phyloP scores from a whole-genome alignment of 805 yeast species.

The Barnettozyma siamensis region DNA sequence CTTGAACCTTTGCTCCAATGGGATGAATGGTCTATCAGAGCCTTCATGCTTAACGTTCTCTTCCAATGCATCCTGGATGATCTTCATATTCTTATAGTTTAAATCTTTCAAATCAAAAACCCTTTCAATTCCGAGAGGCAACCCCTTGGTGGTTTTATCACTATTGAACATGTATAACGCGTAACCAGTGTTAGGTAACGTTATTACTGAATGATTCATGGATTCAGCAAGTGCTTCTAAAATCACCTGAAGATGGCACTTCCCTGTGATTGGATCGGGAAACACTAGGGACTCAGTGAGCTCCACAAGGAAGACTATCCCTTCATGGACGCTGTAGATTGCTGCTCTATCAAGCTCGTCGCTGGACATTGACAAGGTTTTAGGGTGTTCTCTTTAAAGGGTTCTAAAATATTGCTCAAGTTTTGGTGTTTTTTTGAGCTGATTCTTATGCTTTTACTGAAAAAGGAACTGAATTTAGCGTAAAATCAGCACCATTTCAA shows the following conservation, averaged over 20 bases:
- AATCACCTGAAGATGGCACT: constrained; percentile 44
- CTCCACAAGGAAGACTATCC: constrained; percentile 58
- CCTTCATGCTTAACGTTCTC: constrained; percentile 29
- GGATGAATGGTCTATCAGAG: constrained; percentile 17
- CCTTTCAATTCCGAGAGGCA: constrained; percentile 40
- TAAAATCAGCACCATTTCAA: too few relatives aligned
- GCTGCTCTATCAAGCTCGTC: background rate
- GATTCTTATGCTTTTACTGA: too few relatives aligned
- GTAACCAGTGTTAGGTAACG: constrained; percentile 62
- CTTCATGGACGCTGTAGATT: constrained; percentile 49
- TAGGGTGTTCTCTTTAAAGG: background rate
- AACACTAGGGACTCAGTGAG: constrained; percentile 41
- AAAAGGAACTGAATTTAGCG: too few relatives aligned
- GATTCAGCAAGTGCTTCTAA: constrained; percentile 54
- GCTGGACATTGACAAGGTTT: background rate
- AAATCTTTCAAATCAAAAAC: constrained; percentile 50
- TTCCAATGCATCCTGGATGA: constrained; percentile 42
- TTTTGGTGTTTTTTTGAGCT: too few relatives aligned
- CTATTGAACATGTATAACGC: constrained; percentile 66
- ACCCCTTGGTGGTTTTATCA: constrained; percentile 28
- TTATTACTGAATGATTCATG: constrained; percentile 58
- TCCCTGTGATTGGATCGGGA: constrained; percentile 31
- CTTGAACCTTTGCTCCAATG: constrained; percentile 27
- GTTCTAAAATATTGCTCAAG: too few relatives aligned
- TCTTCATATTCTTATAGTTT: constrained; percentile 52